A percentile compares a stretch with the other conserved stretches of the same genome.
These are phyloP conservation scores for Obelidium mucronatum DNA, from an alignment of 192 early-diverging fungal species.

Conservation along the genomic window DNA sequence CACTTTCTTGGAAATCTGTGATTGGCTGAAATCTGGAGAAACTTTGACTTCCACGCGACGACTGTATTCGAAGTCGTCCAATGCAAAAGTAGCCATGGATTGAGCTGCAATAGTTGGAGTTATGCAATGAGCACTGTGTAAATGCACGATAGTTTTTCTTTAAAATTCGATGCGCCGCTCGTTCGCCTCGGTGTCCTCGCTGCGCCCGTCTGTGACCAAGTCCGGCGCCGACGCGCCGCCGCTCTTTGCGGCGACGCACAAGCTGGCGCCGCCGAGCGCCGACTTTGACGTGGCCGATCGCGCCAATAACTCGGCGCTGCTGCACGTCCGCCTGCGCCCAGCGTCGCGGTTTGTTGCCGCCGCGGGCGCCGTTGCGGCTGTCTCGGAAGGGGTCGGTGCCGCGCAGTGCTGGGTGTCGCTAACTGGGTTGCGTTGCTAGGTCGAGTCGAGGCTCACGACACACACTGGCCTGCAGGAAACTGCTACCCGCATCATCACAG, in stretches of 20 bases:
- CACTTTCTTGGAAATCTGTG: no score
- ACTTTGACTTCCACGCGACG: no score
- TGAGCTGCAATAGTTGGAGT: no score
- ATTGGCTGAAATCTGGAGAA: no score
- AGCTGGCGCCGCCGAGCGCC: neutral
- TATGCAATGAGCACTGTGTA: no score
- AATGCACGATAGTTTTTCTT: neutral
- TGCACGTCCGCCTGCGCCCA: constrained; percentile 8
- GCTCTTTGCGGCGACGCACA: neutral
- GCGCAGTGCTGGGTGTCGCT: neutral
- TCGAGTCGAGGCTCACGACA: constrained; percentile 17
- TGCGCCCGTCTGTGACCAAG: no score
- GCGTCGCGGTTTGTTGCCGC: constrained; percentile 19
- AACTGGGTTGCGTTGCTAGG: constrained; percentile 8
- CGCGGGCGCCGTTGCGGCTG: constrained; percentile 3
- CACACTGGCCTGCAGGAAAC: neutral
- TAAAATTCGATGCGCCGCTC: neutral
- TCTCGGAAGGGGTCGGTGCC: neutral
- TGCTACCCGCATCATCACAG: neutral
- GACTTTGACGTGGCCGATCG: neutral
- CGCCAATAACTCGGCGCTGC: neutral
- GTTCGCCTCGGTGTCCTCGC: neutral
- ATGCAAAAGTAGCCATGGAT: no score
- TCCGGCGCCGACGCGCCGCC: no score
- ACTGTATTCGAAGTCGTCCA: no score